Percentiles rank a stretch among this genome's conserved stretches.
These are phyloP conservation scores for Penstemon eatonii DNA, from an alignment of 257 asterid species.

Conservation along the genomic window DNA sequence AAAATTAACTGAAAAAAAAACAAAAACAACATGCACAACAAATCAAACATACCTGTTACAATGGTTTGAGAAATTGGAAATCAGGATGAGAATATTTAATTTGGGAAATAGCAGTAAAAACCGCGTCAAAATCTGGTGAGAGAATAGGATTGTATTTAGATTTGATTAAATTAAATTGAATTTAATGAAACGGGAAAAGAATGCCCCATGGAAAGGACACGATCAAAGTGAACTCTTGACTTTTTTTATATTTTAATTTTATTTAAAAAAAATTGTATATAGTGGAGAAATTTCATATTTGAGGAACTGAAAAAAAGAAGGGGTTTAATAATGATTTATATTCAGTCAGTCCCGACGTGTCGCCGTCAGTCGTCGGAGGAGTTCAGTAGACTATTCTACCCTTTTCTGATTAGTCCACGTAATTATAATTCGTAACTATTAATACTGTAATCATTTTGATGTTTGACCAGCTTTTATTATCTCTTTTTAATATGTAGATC, in stretches of 20 bases:
- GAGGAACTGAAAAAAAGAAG: not conserved
- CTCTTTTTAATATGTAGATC: not conserved
- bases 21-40: not conserved
- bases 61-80: not conserved
- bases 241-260: constrained; percentile 13
- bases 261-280: not conserved
- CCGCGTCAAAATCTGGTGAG: constrained; percentile 41
- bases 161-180: constrained; percentile 34
- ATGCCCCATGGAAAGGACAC: constrained; percentile 32
- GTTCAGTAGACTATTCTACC: constrained; percentile 36
- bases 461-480: constrained; percentile 26
- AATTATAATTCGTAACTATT: constrained; percentile 6
- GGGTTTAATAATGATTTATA: not conserved
- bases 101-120: constrained; percentile 15
- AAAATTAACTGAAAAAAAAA: constrained; percentile 21
- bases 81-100: constrained; percentile 10
- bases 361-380: constrained; percentile 39
- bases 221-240: constrained; percentile 43
- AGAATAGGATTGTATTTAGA: constrained; percentile 32
- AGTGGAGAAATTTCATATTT: constrained; percentile 18
- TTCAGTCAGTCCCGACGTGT: constrained; percentile 32
- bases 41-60: constrained; percentile 22
- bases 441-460: constrained; percentile 12
- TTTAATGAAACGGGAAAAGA: constrained; percentile 28
- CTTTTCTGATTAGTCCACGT: constrained; percentile 24